These are phyloP conservation scores for Begonia loranthoides DNA, from an alignment of 306 rosid species.

Conservation along the genomic window DNA sequence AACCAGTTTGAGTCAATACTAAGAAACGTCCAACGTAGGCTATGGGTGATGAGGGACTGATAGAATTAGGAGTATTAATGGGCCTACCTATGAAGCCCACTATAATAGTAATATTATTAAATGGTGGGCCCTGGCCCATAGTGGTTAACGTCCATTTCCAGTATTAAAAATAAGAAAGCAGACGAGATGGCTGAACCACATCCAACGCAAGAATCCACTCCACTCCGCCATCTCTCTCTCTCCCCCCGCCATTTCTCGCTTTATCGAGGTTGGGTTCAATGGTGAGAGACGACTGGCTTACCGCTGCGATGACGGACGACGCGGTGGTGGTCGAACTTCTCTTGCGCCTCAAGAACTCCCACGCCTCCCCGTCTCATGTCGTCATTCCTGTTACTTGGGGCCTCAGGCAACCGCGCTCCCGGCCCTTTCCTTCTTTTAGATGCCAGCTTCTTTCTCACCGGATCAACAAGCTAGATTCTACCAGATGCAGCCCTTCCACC, in stretches of 20 bases:
- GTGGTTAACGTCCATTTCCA: no score
- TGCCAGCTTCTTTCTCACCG: slow-evolving; percentile 19
- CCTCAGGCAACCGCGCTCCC: slow-evolving; percentile 35
- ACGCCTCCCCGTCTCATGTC: slow-evolving; percentile 12
- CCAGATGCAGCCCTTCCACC: slow-evolving; percentile 60
- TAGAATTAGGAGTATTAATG: no score
- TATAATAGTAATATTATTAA: no score
- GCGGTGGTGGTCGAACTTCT: slow-evolving; percentile 35
- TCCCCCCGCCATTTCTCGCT: neutral
- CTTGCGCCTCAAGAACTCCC: slow-evolving; percentile 27
- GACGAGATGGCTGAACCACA: no score
- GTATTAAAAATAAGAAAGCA: no score
- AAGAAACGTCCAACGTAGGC: no score
- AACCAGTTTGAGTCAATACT: no score
- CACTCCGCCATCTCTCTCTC: neutral
- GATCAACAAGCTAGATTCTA: slow-evolving; percentile 21
- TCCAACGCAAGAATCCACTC: neutral
- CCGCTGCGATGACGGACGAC: slow-evolving; percentile 38
- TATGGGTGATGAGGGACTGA: no score
- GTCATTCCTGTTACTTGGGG: slow-evolving; percentile 34
- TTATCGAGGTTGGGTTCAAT: neutral
- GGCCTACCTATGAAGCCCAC: no score
- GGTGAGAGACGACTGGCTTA: slow-evolving; percentile 25
- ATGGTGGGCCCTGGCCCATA: no score
- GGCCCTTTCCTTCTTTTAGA: slow-evolving; percentile 18